phyloP scores from a whole-genome alignment of 2,329 filamentous ascomycete species.

The Alternaria rosae region DNA sequence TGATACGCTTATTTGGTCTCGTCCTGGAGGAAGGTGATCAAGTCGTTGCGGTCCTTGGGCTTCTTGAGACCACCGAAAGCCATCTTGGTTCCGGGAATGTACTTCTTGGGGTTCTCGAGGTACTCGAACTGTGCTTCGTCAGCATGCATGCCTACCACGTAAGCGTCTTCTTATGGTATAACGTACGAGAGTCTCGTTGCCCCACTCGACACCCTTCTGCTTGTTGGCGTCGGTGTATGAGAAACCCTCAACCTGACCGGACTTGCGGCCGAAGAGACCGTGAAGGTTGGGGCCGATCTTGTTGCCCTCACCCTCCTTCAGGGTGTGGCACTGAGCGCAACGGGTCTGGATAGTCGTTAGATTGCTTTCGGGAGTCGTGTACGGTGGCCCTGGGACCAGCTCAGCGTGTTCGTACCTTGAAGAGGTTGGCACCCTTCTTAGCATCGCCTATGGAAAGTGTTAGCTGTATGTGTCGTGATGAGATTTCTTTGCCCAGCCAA shows the following conservation, averaged over 20 bases:
- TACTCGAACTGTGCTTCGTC: conserved; percentile 76
- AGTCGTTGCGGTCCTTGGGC: conserved; percentile 98
- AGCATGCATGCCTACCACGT: conserved; percentile 3
- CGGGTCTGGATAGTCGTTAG: conserved; percentile 68
- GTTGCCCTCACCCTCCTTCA: conserved; percentile 89
- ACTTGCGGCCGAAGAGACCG: conserved; percentile 97
- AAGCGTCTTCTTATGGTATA: not conserved
- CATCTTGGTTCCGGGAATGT: conserved; percentile 99
- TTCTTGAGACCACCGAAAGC: conserved; percentile 99
- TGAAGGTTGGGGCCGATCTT: conserved; percentile 97
- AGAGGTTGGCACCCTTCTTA: conserved; percentile 97
- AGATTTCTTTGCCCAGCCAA: conserved; percentile 13
- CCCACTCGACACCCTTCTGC: conserved; percentile 90
- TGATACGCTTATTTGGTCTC: conserved; percentile 68
- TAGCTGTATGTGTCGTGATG: conserved; percentile 21
- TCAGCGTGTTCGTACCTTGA: conserved; percentile 69
- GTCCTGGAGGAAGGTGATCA: conserved; percentile 85
- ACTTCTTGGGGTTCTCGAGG: conserved; percentile 99
- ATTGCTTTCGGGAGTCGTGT: conserved; percentile 4
- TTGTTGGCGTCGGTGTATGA: conserved; percentile 99
- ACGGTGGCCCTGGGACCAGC: conserved; percentile 3
- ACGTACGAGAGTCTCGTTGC: conserved; percentile 81
- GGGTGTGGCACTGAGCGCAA: conserved; percentile 98
- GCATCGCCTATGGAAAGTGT: conserved; percentile 71
- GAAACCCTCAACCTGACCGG: conserved; percentile 89